Percentiles rank a stretch among this genome's conserved stretches.
phyloP scores from a whole-genome alignment of 805 yeast genomes.

The Sugiyamaella valdiviana region DNA sequence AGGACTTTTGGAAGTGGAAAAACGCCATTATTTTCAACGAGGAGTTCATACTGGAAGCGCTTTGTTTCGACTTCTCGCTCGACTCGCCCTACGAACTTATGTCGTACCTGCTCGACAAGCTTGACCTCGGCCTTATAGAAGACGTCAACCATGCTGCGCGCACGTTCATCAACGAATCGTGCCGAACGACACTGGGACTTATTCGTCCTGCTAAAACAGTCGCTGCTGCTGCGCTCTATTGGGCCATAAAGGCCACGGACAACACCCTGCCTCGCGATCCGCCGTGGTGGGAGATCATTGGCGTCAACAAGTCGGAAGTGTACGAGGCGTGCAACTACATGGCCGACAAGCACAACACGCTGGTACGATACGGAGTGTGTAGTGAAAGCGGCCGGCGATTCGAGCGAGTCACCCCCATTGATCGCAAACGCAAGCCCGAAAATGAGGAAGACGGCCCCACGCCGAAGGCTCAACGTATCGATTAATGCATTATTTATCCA shows the following conservation, averaged over 20 bases:
- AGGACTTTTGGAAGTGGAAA: slow-evolving; percentile 47
- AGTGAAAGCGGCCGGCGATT: background rate
- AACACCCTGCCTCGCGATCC: background rate
- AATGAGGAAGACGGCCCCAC: too few relatives aligned
- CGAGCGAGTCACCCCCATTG: background rate
- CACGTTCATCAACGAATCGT: slow-evolving; percentile 32
- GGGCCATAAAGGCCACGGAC: slow-evolving; percentile 24
- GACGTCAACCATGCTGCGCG: slow-evolving; percentile 26
- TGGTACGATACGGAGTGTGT: background rate
- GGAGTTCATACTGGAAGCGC: slow-evolving; percentile 39
- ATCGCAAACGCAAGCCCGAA: background rate
- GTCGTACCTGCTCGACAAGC: slow-evolving; percentile 16
- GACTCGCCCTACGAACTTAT: slow-evolving; percentile 35
- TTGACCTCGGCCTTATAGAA: slow-evolving; percentile 19
- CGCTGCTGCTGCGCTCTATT: slow-evolving; percentile 36
- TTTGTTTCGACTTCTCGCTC: slow-evolving; percentile 44
- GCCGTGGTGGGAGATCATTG: slow-evolving; percentile 17
- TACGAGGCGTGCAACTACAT: slow-evolving; percentile 19
- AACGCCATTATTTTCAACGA: slow-evolving; percentile 43
- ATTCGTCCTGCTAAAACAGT: slow-evolving; percentile 28
- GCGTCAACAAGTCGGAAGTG: slow-evolving; percentile 15
- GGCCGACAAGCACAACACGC: slow-evolving; percentile 18
- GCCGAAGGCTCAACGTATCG: too few relatives aligned
- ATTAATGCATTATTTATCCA: too few relatives aligned
- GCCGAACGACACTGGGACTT: slow-evolving; percentile 33